A percentile compares a stretch with the other conserved stretches of the same genome.
These are phyloP conservation scores for Globisporangium sylvaticum DNA, from an alignment of 352 stramenopile genomes.

Conservation along the genomic window DNA sequence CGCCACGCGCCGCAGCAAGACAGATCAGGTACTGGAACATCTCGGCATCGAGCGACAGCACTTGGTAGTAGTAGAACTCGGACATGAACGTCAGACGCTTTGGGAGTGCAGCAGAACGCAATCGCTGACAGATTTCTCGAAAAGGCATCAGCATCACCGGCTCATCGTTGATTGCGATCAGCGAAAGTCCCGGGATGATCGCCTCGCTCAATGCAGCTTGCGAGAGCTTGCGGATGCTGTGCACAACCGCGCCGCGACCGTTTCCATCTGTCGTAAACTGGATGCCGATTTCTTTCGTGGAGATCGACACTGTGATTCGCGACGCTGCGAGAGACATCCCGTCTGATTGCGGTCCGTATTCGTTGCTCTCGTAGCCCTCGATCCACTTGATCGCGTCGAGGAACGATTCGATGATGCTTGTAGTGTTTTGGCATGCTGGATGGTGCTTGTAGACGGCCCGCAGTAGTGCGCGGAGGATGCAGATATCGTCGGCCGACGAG, in stretches of 20 bases:
- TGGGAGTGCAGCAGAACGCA: conserved; percentile 60
- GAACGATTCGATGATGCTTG: conserved; percentile 52
- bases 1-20: conserved; percentile 59
- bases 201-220: conserved; percentile 71
- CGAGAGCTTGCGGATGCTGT: conserved; percentile 73
- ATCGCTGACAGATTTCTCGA: conserved; percentile 59
- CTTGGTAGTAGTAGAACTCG: conserved; percentile 84
- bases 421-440: conserved; percentile 69
- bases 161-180: conserved; percentile 83
- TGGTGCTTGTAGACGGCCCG: conserved; percentile 63
- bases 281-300: conserved; percentile 78
- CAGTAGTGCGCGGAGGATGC: conserved; percentile 44
- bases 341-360: conserved; percentile 36
- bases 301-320: conserved; percentile 72
- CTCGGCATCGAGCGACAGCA: conserved; percentile 66
- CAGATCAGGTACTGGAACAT: conserved; percentile 83
- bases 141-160: conserved; percentile 79
- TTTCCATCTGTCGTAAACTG: conserved; percentile 80
- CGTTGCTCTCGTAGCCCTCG: conserved; percentile 44
- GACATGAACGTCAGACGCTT: conserved; percentile 83
- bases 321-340: conserved; percentile 46
- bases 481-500: conserved; percentile 55
- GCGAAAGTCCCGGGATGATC: conserved; percentile 63
- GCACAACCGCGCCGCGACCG: conserved; percentile 68
- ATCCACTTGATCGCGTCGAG: conserved; percentile 80